Base-by-base conservation (phyloP, 768 basidiomycete genomes). In the Tephrocybe sp. region DNA sequence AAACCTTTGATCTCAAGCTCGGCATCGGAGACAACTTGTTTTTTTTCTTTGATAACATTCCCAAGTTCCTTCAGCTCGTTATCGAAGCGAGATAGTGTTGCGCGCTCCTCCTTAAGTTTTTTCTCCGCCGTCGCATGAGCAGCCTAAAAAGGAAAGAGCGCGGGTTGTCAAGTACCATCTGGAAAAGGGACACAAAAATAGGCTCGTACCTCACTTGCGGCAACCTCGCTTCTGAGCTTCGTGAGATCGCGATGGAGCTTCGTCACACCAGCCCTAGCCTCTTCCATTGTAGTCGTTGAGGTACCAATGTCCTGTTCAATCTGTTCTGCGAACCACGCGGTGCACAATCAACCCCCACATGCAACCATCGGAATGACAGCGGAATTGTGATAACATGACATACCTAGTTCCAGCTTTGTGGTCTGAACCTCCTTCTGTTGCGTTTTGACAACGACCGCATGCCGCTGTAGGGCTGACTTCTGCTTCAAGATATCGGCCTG, bases 381-480 rank as follows among this genome's bases (percentile, higher is more conserved):
- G 18, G 16, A 43, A 28, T 35, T 25, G 4, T 30, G 12, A 44
- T 4, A 22, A 16, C 18, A 31, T 15, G 4, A 63, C 84, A 36
- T 55, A 96, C 95, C 89, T n/a, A 92, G 72, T 62, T 98, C 96
- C 7, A 98, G 79, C 25, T 76, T 76, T 1, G 86, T 87, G 0
- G 92, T 92, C 61, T 98, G 94, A 19, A 89, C 75, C 51, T 95
- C 93, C 70, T 90, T 93, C 62, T 97, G 93, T 55, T 86, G 80
- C 8, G 82, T 82, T 72, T 98, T 98, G 53, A 98, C 82, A 6
- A 75, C 70, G 2, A 87, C 84, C 1, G 86, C 76, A 64, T 94
- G 86, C 68, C 90, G 92, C 61, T 90, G 87, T 12, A 95, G 69
- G 0, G 80, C 81, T 5, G 80, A 74, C 69, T 95, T 97, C 68